Conservation (phyloP, 805 yeast genomes). For the Sugiyamaella boreocaroliniensis region DNA sequence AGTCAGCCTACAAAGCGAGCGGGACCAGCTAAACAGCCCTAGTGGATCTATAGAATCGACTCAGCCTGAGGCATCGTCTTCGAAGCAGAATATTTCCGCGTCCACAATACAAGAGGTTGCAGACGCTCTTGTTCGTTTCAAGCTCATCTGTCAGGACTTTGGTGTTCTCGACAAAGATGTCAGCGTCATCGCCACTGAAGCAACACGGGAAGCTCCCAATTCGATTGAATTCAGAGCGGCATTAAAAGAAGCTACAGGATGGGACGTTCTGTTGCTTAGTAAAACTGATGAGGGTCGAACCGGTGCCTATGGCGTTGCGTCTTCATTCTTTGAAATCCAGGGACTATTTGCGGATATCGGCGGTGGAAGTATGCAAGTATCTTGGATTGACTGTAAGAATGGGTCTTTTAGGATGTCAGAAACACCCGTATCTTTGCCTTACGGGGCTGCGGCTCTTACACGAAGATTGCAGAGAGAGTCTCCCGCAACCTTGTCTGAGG, state of each 20-base stretch:
- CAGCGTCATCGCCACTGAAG: constrained; percentile 67
- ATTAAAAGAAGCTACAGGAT: constrained; percentile 52
- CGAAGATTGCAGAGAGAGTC: constrained; percentile 49
- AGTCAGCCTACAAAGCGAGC: not conserved
- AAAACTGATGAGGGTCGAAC: constrained; percentile 60
- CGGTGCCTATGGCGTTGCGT: constrained; percentile 69
- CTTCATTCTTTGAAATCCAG: constrained; percentile 57
- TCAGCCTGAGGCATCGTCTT: not conserved
- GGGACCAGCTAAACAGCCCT: no score
- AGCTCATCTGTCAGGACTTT: constrained; percentile 63
- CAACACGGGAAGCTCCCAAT: constrained; percentile 63
- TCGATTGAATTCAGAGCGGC: constrained; percentile 51
- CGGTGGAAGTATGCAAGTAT: constrained; percentile 61
- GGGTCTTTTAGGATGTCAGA: constrained; percentile 52
- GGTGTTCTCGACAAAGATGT: constrained; percentile 56
- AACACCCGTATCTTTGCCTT: constrained; percentile 59
- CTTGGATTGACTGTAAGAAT: constrained; percentile 56
- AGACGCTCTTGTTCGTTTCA: constrained; percentile 59
- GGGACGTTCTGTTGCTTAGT: constrained; percentile 56
- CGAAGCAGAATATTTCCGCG: constrained; percentile 22
- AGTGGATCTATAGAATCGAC: not conserved
- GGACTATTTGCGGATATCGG: constrained; percentile 72
- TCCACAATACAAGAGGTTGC: constrained; percentile 54
- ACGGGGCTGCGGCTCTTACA: constrained; percentile 65
- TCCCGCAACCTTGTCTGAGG: constrained; percentile 43